Percentiles rank a stretch among this genome's conserved stretches.
Conservation (phyloP, 345 rosid species). For the Pistacia vera region DNA sequence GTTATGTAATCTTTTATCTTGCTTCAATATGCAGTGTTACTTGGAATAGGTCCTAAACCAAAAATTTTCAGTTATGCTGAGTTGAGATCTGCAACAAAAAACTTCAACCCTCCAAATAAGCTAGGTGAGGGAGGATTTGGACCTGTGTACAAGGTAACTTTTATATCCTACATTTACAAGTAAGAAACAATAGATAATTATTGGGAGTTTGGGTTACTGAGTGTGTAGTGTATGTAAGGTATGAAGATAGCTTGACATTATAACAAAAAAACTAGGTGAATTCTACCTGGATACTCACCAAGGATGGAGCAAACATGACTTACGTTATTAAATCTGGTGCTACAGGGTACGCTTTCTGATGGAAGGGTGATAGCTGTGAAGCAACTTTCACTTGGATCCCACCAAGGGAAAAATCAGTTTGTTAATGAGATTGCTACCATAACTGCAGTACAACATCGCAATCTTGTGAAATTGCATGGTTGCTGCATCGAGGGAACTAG, state of each 20-base stretch:
- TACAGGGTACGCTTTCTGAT: constrained; percentile 38
- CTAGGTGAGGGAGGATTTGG: constrained; percentile 52
- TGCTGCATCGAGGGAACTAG: constrained; percentile 17
- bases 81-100: no score
- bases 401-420: constrained; percentile 45
- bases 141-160: constrained; percentile 40
- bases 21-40: no score
- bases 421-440: constrained; percentile 31
- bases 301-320: not conserved
- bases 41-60: no score
- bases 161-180: no score
- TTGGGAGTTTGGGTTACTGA: not conserved
- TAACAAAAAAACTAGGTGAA: not conserved
- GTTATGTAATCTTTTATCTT: not conserved
- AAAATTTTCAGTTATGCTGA: no score
- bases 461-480: constrained; percentile 17
- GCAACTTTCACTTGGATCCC: constrained; percentile 38
- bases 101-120: constrained; percentile 27
- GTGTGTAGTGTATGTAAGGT: not conserved
- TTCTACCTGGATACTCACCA: not conserved
- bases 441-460: constrained; percentile 17
- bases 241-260: not conserved
- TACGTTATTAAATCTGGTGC: not conserved
- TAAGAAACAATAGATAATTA: no score
- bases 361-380: constrained; percentile 42